Evolutionary conservation across 257 asterid genomes (phyloP), one percentile per base, ranked within the genome.

Genomic region (Leptodermis oblonga): DNA sequence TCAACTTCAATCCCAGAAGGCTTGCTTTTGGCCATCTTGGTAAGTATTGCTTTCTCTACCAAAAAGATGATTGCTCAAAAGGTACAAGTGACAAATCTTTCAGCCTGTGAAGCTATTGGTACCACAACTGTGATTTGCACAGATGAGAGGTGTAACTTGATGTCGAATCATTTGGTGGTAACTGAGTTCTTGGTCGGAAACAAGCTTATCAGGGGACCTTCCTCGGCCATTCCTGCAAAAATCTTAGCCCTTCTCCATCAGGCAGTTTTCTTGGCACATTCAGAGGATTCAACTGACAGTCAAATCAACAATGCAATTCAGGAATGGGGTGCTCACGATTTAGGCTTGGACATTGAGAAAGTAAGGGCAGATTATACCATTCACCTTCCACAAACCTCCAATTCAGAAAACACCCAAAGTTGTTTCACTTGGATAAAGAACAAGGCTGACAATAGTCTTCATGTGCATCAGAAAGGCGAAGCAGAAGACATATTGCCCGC

Each of bases 1-100:
- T 82, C 84, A 1, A 88, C 84, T 53, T 84, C 96, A 8, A 81
- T 86, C 13, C 95, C 96, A 0, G 95, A 90, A 66, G 97, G 95
- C 0, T 71, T 88, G 67, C 82, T 86, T 0, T 72, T 90, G 23
- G 96, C 95, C 0, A 87, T 86, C 51, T 80, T 89, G 4, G 66
- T 85, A 33, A 77, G 86, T 9, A 78, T 86, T 11, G 95, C 93
- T 23, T 86, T 79, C 60, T 85, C 93, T 10, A 82, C 82, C 77
- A 82, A 85, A 59, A 74, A 81, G n/a, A 86, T 88, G 93, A 78
- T 77, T 70, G 82, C 64, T 2, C 85, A 86, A 68, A 81, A 82
- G 17, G 95, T 88, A 1, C 80, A 82, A 79, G 94, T 90, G 61
- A 80, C 93, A 62, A 90, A 84, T 67, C 91, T 86, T 43, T 81